Evolutionary conservation across 371 early-diverging fungal species (phyloP), one percentile per base, ranked within the genome.

Genomic region (Mucor plumbeus): DNA sequence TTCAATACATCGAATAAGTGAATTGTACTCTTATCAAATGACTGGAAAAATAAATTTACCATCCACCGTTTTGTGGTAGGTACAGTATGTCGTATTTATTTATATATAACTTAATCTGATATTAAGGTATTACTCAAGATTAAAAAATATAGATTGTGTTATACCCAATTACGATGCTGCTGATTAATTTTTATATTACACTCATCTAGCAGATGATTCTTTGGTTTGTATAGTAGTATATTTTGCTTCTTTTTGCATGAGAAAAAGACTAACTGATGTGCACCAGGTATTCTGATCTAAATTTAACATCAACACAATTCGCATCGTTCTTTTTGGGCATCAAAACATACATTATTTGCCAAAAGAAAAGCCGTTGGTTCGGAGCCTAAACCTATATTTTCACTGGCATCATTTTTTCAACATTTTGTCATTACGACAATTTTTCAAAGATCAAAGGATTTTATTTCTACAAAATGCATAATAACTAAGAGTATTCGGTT

Each of bases 101-200:
- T 26, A 50, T 50, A 50, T 50, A 26, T 26, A 50, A 50, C 50
- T 50, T 21, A 10, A 50, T 50, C 50, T 50, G 26, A 50, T 26
- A 50, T 4, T 50, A 50, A 17, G 44, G 44, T n/a, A 17, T 44
- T 17, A 44, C 44, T 44, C 44, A 17, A 7, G 44, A 44, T 44
- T 44, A 17, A 17, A 17, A 44, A 44, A 44, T 44, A 44, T 44
- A 44, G 44, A n/a, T 53, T 7, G n/a, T 5, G 44, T 17, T 17
- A 44, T 44, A 17, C 6, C 44, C 44, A 44, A 44, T 44, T 44
- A 17, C 44, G n/a, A 3, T 15, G 8, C 7, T 44, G 44, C 17
- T 43, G 15, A 43, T 43, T 43, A 13, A 14, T 1, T 7, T 43
- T n/a, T 44, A 44, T 44, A 44, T 7, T 17, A 17, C 17, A 14